Base-by-base conservation (phyloP, 1,284 basidiomycete species). In the Wolfiporia cocos region DNA sequence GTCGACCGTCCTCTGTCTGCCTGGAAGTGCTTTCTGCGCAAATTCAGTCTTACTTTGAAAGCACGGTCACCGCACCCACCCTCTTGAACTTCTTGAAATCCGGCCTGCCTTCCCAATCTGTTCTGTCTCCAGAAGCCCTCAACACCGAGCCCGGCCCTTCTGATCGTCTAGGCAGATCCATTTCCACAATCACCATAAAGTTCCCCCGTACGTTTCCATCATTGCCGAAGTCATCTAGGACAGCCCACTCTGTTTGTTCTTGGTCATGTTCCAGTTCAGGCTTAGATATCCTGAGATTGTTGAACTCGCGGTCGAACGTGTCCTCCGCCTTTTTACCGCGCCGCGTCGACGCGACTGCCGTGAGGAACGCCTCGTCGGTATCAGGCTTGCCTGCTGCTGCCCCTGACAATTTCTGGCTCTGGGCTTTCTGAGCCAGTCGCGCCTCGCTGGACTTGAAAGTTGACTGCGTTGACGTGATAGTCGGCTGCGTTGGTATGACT, bases 61-160 rank as follows among this genome's bases (percentile, higher is more conserved):
- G 17, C 9, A 30, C 5, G 35, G 20, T 15, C 15, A n/a, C 39
- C 35, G 15, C 2, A 56, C 69, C 34, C 21, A 82, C 88, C 76
- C 81, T 84, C 53, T 81, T 89, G 58, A 93, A 93, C 64, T 87
- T 92, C 62, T 93, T 93, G 63, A 84, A 92, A 58, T 93, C 83
- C 1, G 78, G 78, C 45, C 68, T 69, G 0, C 78, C 78, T 41
- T 73, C 64, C 74, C 80, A 84, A 15, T 73, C 65, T 4, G 66
- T 47, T 47, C 53, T 52, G 22, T 52, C 50, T 18, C 56, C 51
- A 1, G 50, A 43, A 12, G 53, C 46, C 23, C 49, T 52, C 34
- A 47, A 48, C 38, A 42, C 46, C 39, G 43, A 43, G 33, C 39
- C 41, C 40, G 39, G 32, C 26, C 46, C 47, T 37, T 59, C 53